These are phyloP conservation scores for Mycosphaerella arachidis DNA, from an alignment of 2,329 filamentous ascomycete genomes.

Conservation along the genomic window DNA sequence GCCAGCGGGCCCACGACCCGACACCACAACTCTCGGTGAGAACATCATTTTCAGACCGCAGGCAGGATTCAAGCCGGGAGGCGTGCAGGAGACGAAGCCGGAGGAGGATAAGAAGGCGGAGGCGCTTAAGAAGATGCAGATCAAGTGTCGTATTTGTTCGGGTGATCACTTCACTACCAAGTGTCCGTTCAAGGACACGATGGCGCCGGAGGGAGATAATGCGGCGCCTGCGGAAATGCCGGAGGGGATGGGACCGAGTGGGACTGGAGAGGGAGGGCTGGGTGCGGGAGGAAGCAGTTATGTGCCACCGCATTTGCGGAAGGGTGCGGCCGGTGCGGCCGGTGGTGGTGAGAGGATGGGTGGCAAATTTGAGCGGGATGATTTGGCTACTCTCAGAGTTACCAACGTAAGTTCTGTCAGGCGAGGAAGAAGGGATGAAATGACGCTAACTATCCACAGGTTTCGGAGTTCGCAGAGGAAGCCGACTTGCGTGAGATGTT, in stretches of 20 bases:
- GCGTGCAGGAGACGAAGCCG: constrained; percentile 68
- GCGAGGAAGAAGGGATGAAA: neutral
- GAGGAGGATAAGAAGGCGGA: constrained; percentile 66
- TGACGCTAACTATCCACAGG: constrained; percentile 47
- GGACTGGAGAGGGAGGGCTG: constrained; percentile 48
- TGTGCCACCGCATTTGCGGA: constrained; percentile 87
- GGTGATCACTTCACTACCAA: constrained; percentile 99
- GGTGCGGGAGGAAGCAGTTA: constrained; percentile 69
- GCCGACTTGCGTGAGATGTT: constrained; percentile 95
- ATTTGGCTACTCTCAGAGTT: constrained; percentile 90
- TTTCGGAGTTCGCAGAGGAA: constrained; percentile 96
- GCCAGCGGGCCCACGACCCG: constrained; percentile 70
- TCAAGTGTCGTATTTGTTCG: constrained; percentile 98
- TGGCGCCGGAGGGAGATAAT: constrained; percentile 68
- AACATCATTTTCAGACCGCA: constrained; percentile 96
- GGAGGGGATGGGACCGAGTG: constrained; percentile 40
- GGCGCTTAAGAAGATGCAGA: constrained; percentile 93
- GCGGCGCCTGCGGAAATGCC: constrained; percentile 45
- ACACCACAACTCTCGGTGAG: constrained; percentile 91
- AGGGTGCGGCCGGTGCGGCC: constrained; percentile 55
- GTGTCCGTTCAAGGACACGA: constrained; percentile 99
- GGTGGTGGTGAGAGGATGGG: constrained; percentile 71
- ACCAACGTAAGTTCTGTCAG: constrained; percentile 72
- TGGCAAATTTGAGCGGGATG: constrained; percentile 94
- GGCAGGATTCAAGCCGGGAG: constrained; percentile 88